Conservation (phyloP, 495 filamentous ascomycete genomes). For the Talaromyces liani region DNA sequence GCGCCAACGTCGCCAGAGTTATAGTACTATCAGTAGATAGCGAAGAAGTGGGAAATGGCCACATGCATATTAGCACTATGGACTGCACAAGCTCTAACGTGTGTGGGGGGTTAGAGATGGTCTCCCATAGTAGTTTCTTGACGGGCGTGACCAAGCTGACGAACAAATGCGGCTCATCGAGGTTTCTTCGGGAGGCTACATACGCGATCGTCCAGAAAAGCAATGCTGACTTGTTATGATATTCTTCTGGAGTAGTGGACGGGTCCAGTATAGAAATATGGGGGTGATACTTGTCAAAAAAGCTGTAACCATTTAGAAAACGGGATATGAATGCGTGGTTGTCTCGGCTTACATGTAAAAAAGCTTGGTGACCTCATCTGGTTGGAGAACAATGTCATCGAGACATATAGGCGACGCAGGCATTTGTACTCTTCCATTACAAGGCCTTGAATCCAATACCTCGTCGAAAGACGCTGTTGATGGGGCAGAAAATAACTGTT, state of each 20-base stretch:
- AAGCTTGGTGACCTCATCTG: background rate
- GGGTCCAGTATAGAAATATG: constrained; percentile 8
- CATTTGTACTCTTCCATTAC: background rate
- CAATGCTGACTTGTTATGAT: constrained; percentile 5
- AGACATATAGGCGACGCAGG: background rate
- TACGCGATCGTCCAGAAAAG: constrained; percentile 13
- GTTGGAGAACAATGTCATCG: background rate
- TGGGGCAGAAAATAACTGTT: background rate
- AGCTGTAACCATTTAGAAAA: constrained; percentile 7
- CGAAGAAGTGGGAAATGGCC: constrained; percentile 14
- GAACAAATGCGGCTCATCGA: constrained; percentile 7
- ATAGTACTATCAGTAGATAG: constrained; percentile 11
- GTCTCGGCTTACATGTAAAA: background rate
- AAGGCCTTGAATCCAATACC: background rate
- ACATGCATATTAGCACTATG: constrained; percentile 12
- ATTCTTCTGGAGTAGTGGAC: constrained; percentile 6
- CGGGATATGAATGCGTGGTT: background rate
- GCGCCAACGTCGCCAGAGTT: constrained; percentile 8
- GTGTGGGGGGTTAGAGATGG: constrained; percentile 13
- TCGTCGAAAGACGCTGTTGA: background rate
- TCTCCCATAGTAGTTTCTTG: constrained; percentile 12
- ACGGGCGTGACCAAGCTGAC: constrained; percentile 1
- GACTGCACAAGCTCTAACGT: constrained; percentile 12
- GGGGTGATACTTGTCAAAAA: constrained; percentile 10
- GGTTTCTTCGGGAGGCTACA: constrained; percentile 9